These are phyloP conservation scores for Leptodontidium sp. DNA, from an alignment of 2,329 filamentous ascomycete species.

Conservation along the genomic window DNA sequence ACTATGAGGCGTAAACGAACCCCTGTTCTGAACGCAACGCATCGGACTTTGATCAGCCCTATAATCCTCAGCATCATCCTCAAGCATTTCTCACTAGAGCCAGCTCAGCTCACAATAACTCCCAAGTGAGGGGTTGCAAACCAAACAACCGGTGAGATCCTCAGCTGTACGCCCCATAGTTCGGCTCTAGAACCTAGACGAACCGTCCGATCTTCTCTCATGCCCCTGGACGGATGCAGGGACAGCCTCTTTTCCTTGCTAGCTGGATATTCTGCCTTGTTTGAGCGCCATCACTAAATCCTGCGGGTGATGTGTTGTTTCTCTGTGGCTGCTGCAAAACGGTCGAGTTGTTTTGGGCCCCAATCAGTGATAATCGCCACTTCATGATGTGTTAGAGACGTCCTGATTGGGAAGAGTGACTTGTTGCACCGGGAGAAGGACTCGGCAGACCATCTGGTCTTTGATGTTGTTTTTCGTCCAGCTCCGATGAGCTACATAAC, in stretches of 20 bases:
- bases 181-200: background rate
- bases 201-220: background rate
- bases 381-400: background rate
- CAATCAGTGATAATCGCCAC: background rate
- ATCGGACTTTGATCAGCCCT: no score
- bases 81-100: background rate
- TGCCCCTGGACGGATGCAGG: background rate
- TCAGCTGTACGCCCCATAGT: background rate
- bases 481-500: background rate
- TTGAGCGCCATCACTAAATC: conserved; percentile 1
- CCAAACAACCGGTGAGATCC: no score
- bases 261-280: background rate
- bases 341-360: background rate
- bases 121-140: background rate
- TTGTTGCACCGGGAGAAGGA: background rate
- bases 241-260: background rate
- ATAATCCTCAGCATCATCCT: no score
- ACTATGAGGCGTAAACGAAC: no score
- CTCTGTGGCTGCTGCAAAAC: background rate
- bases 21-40: no score
- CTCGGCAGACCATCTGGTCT: background rate
- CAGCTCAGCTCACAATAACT: background rate
- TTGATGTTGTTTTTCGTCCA: background rate
- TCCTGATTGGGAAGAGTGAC: background rate
- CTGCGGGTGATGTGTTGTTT: background rate